Evolutionary conservation across 805 yeast species (phyloP), one percentile per base, ranked within the genome.

Genomic region (Nakazawaea siamensis): DNA sequence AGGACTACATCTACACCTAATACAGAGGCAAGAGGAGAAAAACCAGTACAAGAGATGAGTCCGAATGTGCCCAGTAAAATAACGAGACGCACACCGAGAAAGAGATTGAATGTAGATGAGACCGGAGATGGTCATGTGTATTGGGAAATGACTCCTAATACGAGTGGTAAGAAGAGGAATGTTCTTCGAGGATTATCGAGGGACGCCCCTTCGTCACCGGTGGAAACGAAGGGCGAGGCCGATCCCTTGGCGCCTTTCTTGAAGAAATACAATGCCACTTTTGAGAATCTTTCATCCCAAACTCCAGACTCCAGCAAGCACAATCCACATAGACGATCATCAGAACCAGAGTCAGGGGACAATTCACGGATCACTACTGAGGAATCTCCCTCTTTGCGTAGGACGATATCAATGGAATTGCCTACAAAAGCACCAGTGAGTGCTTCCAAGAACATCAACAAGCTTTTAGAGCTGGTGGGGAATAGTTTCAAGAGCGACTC

Each of bases 61-160:
- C 20, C 28, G 9, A 34, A 20, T 16, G 27, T 7, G 10, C 12
- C 8, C 12, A 24, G 25, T 9, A 18, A 17, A 29, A 16, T 27
- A 6, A 7, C 27, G 8, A 37, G 20, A n/a, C 13, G 27, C 4
- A 37, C 39, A n/a, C 39, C 39, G 14, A 27, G 29, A 12, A 37
- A 35, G 24, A 26, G 35, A 27, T 17, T 13, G 5, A 35, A 21
- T 16, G 27, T 28, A n/a, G 52, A 49, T 25, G 51, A 44, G 5
- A 51, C 64, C 26, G 53, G 60, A 1, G 62, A 57, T 31, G 62
- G 57, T 34, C 52, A 50, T 17, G 56, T 58, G 8, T 56, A 52
- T 33, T 67, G 73, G 73, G 64, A 57, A 12, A 49, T 49, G 11
- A 61, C 68, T 4, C 70, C 72, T 19, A 45, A 43, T n/a, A 41